Conservation (phyloP, 2,329 filamentous ascomycete genomes). For the Phyllosticta citriasiana region DNA sequence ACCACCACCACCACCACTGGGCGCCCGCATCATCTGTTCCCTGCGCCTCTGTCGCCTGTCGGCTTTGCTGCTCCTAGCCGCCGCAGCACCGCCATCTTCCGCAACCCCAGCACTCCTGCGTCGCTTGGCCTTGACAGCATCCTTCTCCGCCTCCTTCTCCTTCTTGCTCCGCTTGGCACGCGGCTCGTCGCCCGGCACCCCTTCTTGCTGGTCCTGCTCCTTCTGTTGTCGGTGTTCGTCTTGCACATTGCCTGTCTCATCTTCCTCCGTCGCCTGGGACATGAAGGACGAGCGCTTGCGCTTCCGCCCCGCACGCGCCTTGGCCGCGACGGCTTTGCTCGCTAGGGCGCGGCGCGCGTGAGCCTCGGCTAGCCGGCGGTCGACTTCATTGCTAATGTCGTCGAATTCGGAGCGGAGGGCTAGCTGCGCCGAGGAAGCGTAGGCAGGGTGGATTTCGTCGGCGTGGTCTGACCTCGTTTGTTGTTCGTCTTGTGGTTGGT, state of each 20-base stretch:
- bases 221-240: background rate
- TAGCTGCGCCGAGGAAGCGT: background rate
- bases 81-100: background rate
- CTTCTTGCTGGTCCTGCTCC: background rate
- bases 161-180: background rate
- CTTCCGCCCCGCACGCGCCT: background rate
- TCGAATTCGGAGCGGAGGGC: background rate
- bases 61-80: background rate
- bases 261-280: background rate
- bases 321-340: background rate
- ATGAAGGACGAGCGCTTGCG: background rate
- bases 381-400: slow-evolving; percentile 6
- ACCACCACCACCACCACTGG: background rate
- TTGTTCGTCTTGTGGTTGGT: background rate
- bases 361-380: slow-evolving; percentile 1
- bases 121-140: background rate
- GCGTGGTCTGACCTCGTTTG: background rate
- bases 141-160: background rate
- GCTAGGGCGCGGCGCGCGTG: background rate
- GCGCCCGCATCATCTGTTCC: background rate
- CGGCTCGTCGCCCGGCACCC: background rate
- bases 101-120: background rate
- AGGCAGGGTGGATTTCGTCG: background rate
- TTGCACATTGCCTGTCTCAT: background rate
- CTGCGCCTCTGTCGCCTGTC: background rate